Evolutionary conservation across 73 alveolate species (phyloP), one percentile per base, ranked within the genome.

Genomic region (Symbiodinium pilosum): DNA sequence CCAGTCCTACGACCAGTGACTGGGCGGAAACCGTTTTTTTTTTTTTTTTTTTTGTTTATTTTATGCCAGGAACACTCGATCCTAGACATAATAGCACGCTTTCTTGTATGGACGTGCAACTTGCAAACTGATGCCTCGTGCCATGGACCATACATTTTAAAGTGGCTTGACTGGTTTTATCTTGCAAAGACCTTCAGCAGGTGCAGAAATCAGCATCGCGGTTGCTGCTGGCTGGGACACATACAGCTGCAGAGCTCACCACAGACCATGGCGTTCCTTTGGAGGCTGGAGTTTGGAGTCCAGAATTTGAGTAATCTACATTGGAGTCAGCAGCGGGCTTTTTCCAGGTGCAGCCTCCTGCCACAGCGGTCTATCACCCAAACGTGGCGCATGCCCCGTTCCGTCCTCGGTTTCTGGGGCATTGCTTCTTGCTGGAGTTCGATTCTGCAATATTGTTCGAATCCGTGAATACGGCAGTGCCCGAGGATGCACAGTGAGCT

Each of bases 1-100:
- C 97, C 88, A 28, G 97, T 91, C 47, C 97, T 91, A n/a, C 97
- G 97, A 91, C 97, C 97, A 2, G 97, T 69, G n/a, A 1, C 34
- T 75, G 52, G 43, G 51, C n/a, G n/a, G n/a, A n/a, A n/a, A n/a
- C n/a, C n/a, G n/a, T n/a, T n/a, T n/a, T n/a, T n/a, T n/a, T n/a
- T n/a, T n/a, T n/a, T n/a, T n/a, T n/a, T n/a, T n/a, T n/a, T n/a
- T n/a, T n/a, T n/a, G n/a, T n/a, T n/a, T n/a, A n/a, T n/a, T n/a
- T n/a, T n/a, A n/a, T n/a, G n/a, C n/a, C n/a, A n/a, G n/a, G n/a
- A n/a, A n/a, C n/a, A n/a, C n/a, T n/a, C n/a, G n/a, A n/a, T n/a
- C n/a, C n/a, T n/a, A n/a, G n/a, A n/a, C n/a, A n/a, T n/a, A n/a
- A n/a, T n/a, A n/a, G n/a, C 39, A 14, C n/a, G 11, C 39, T 40